Evolutionary conservation across 169 alveolate genomes (phyloP).

Genomic region (Amoebophrya sp.): DNA sequence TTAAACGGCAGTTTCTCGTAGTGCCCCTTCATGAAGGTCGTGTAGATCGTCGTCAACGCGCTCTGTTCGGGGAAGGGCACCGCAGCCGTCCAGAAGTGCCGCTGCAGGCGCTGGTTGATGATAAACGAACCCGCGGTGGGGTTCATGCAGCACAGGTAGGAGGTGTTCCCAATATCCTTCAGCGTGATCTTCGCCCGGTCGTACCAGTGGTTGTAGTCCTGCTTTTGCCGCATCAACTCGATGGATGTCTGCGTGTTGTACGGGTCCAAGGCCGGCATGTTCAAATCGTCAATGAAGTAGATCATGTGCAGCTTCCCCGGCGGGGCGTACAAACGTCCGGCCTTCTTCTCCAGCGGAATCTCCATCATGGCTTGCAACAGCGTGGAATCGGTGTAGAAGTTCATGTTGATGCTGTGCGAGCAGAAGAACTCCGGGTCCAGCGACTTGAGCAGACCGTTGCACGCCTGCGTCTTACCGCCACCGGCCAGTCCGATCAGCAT

Average conservation of each 20-base stretch:
- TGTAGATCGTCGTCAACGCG: conserved; percentile 81
- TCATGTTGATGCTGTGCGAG: conserved; percentile 73
- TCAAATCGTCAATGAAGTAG: conserved; percentile 89
- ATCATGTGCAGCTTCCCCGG: conserved; percentile 83
- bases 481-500: conserved; percentile 87
- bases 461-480: conserved; percentile 87
- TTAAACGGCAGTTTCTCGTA: conserved; percentile 72
- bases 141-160: conserved; percentile 84
- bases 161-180: conserved; percentile 84
- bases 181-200: conserved; percentile 78
- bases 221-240: conserved; percentile 82
- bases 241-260: conserved; percentile 90
- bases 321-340: conserved; percentile 89
- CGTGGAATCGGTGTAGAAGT: conserved; percentile 86
- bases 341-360: conserved; percentile 81
- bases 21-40: conserved; percentile 82
- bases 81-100: conserved; percentile 90
- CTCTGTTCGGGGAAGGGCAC: conserved; percentile 88
- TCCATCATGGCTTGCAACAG: conserved; percentile 73
- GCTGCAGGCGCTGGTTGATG: conserved; percentile 81
- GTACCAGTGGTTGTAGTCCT: conserved; percentile 86
- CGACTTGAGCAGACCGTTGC: conserved; percentile 69
- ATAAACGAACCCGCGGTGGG: conserved; percentile 91
- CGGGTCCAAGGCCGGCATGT: conserved; percentile 91
- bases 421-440: conserved; percentile 66